Percentiles rank a stretch among this genome's conserved stretches.
Conservation (phyloP, 73 alveolate species). For the Paraurostyla sp. region DNA sequence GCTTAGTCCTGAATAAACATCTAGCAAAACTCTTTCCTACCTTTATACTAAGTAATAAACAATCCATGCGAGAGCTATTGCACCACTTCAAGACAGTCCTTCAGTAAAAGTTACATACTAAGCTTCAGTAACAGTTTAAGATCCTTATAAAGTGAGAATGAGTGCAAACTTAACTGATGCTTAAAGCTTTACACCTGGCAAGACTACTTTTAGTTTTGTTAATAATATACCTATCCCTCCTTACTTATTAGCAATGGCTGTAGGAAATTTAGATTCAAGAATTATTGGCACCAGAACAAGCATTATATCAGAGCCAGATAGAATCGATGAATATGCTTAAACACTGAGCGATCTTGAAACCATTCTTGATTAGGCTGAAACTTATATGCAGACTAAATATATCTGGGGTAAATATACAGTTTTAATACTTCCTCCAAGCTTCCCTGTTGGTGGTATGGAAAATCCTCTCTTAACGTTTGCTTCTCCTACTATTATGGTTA, state of each 20-base stretch:
- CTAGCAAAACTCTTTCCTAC: constrained; percentile 80
- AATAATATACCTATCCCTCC: constrained; percentile 76
- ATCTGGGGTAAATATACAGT: constrained; percentile 96
- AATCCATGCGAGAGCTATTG: constrained; percentile 86
- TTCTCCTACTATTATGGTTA: constrained; percentile 95
- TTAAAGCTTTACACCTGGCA: constrained; percentile 53
- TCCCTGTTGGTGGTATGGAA: constrained; percentile 99
- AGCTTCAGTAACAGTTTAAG: constrained; percentile 69
- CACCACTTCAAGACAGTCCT: constrained; percentile 94
- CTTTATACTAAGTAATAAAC: constrained; percentile 91
- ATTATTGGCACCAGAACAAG: constrained; percentile 70
- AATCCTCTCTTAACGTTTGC: constrained; percentile 97
- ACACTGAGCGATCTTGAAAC: constrained; percentile 75
- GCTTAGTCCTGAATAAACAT: constrained; percentile 80
- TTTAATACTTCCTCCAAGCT: constrained; percentile 95
- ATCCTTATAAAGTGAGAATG: constrained; percentile 57
- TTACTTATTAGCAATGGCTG: constrained; percentile 86
- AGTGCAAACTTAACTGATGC: constrained; percentile 67
- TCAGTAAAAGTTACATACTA: constrained; percentile 84
- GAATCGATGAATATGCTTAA: constrained; percentile 45
- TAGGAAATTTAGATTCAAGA: constrained; percentile 77
- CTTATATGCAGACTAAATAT: constrained; percentile 82
- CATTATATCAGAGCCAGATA: constrained; percentile 80
- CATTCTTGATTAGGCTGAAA: constrained; percentile 48
- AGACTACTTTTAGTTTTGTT: constrained; percentile 57